Base-by-base conservation (phyloP, 139 green algal species). In the Ettlia oleoabundans region DNA sequence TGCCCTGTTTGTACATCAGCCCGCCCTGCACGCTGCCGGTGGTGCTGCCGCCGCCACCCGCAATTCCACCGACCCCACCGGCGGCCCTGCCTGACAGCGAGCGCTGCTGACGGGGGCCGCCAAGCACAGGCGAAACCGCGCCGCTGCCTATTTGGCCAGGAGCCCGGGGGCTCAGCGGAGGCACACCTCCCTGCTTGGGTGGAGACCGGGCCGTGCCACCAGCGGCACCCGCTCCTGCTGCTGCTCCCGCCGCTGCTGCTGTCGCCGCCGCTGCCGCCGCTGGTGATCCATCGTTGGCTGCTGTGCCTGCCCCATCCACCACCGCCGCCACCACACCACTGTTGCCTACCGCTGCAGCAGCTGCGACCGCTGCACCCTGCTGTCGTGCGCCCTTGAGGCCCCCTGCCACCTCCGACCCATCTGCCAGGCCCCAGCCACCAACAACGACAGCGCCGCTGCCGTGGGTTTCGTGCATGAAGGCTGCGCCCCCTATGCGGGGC, bases 401-500 rank as follows among this genome's bases (percentile, higher is more conserved):
- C n/a, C n/a, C n/a, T n/a, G n/a, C n/a, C n/a, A n/a, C n/a, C n/a
- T n/a, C n/a, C n/a, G n/a, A n/a, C n/a, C n/a, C n/a, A n/a, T n/a
- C n/a, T n/a, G n/a, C n/a, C n/a, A n/a, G n/a, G n/a, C n/a, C n/a
- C n/a, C n/a, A n/a, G n/a, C n/a, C n/a, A n/a, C n/a, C n/a, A n/a
- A n/a, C n/a, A n/a, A n/a, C n/a, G n/a, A n/a, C n/a, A n/a, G n/a
- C n/a, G n/a, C n/a, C n/a, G n/a, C n/a, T n/a, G n/a, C n/a, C n/a
- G n/a, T n/a, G 32, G 13, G 33, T 9, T 18, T 62, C 21, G n/a
- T 55, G n/a, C 81, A 86, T 86, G 51, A 73, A 78, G 3, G 58
- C 65, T 4, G 83, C 83, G 24, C 55, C 63, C 42, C 83, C 83
- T 30, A 87, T 83, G 71, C 83, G 78, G 5, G 83, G 83, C 47